These are phyloP conservation scores for Rhexocercosporidium sp. DNA, from an alignment of 2,329 filamentous ascomycete species.

Conservation along the genomic window DNA sequence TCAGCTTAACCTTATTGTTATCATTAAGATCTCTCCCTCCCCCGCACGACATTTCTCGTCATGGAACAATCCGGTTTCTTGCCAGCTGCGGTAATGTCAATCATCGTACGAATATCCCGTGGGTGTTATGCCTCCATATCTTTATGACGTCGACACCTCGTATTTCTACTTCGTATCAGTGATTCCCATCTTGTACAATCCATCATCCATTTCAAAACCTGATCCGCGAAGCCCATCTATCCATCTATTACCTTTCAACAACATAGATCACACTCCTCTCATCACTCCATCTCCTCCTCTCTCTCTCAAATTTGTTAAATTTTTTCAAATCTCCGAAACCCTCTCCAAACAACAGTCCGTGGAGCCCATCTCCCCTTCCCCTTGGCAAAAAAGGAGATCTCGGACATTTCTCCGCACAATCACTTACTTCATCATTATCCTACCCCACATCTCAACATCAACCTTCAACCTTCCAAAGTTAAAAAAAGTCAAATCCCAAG, in stretches of 20 bases:
- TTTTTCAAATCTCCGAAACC: not conserved
- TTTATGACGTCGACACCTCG: not conserved
- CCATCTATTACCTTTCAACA: not conserved
- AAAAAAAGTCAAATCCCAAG: no score
- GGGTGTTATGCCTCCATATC: not conserved
- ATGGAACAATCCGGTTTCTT: not conserved
- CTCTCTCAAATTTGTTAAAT: no score
- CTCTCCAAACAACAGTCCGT: not conserved
- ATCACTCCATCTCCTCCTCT: no score
- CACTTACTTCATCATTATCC: not conserved
- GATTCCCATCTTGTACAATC: not conserved
- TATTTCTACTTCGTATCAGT: no score
- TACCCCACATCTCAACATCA: not conserved
- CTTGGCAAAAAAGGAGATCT: not conserved
- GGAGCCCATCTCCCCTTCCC: not conserved
- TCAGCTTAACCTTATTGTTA: constrained; percentile 7
- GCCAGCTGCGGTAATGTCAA: no score
- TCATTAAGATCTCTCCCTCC: not conserved
- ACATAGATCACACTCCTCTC: no score
- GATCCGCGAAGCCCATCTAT: not conserved
- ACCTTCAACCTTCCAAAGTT: no score
- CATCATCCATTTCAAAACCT: not conserved
- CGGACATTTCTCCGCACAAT: not conserved
- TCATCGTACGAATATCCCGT: not conserved
- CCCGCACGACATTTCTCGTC: not conserved